Evolutionary conservation across 2,329 filamentous ascomycete genomes (phyloP).

Genomic region (Diaporthe ilicicola): DNA sequence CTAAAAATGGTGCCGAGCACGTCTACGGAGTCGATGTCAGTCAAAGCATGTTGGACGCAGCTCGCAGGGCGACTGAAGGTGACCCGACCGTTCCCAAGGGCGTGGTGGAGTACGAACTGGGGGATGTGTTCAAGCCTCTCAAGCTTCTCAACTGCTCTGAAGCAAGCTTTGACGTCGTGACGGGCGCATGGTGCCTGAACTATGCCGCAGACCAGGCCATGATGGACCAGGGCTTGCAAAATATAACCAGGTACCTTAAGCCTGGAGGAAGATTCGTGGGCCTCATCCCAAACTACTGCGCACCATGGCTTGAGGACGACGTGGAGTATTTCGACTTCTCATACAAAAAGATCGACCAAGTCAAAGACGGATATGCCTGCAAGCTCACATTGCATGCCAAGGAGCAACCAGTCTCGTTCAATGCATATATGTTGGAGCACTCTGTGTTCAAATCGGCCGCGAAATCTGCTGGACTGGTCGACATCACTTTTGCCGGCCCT

Average conservation of each 20-base stretch:
- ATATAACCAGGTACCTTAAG: background rate
- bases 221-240: conserved; percentile 2
- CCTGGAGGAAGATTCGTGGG: conserved; percentile 11
- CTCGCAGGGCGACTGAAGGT: background rate
- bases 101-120: background rate
- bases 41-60: background rate
- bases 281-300: background rate
- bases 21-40: background rate
- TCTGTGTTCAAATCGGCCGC: background rate
- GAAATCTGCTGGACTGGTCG: background rate
- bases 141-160: background rate
- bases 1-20: background rate
- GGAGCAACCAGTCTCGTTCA: conserved; percentile 2
- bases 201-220: background rate
- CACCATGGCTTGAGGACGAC: background rate
- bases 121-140: background rate
- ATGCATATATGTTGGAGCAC: background rate
- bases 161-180: background rate
- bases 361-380: background rate
- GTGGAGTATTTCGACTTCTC: background rate
- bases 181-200: background rate
- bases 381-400: conserved; percentile 5
- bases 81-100: background rate
- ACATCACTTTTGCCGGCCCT: background rate
- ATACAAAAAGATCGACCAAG: background rate